Conservation (phyloP, 2,329 filamentous ascomycete species). For the Colletotrichum theobromicola region DNA sequence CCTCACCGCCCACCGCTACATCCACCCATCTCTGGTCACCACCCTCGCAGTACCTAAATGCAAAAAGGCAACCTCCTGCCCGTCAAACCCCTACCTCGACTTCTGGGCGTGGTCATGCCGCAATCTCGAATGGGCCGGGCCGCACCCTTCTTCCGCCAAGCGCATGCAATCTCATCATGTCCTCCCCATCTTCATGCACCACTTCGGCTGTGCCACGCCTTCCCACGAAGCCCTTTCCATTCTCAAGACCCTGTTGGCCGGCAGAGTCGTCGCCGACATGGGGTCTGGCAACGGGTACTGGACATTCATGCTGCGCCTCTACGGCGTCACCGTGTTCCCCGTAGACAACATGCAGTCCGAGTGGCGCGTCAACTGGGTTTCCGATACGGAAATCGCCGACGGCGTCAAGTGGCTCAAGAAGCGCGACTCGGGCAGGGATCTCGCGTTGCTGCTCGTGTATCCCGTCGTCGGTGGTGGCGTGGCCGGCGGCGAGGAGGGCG, state of each 20-base stretch:
- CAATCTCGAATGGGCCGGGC: conserved; percentile 69
- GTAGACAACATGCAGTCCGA: conserved; percentile 72
- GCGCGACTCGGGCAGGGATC: conserved; percentile 54
- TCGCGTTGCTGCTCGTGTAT: conserved; percentile 74
- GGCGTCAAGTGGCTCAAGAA: conserved; percentile 62
- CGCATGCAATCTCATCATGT: conserved; percentile 68
- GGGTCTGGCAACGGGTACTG: conserved; percentile 79
- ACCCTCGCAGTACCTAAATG: conserved; percentile 50
- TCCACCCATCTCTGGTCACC: conserved; percentile 47
- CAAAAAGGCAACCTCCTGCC: conserved; percentile 43
- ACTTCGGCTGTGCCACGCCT: conserved; percentile 77
- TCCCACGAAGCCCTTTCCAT: conserved; percentile 69
- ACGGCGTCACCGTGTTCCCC: conserved; percentile 59
- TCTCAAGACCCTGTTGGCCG: conserved; percentile 60
- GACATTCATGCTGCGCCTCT: conserved; percentile 71
- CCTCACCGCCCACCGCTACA: conserved; percentile 56
- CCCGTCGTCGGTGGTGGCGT: conserved; percentile 70
- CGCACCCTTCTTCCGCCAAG: conserved; percentile 55
- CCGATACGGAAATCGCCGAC: conserved; percentile 67
- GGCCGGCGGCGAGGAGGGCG: conserved; percentile 66
- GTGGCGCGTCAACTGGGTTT: conserved; percentile 73
- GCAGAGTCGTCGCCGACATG: conserved; percentile 65
- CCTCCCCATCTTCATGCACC: conserved; percentile 77
- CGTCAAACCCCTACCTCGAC: conserved; percentile 68
- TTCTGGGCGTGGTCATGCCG: conserved; percentile 71